Base-by-base conservation (phyloP, 225 moss, liverwort and hornwort genomes). In the Marchantia paleacea region DNA sequence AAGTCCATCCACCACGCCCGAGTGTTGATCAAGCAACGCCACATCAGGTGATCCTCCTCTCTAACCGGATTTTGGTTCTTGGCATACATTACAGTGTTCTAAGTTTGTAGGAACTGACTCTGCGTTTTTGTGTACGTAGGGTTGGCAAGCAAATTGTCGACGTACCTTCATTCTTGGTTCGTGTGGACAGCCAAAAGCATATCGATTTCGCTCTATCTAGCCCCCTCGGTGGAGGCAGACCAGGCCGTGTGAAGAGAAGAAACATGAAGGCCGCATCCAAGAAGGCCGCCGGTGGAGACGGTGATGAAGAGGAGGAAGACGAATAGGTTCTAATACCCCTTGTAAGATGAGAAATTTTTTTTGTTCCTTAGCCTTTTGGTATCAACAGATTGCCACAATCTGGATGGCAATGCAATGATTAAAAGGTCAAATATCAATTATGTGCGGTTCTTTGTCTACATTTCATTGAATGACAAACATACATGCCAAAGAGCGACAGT, bases 1-100 rank as follows among this genome's bases (percentile, higher is more conserved):
- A 95, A 95, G 85, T 95, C 95, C 22, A 95, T 95, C 57, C 95
- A 95, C 51, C 95, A 95, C 26, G 95, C 95, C 0, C 91, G 92
- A 66, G 95, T 95, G 22, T 85, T 95, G 64, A 95, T 95, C 88
- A 93, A 92, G 86, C 95, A 95, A 52, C 90, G 93, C 19, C 95
- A 95, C 79, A 95, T 95, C 87, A 92, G 94, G 92, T 94, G 22
- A 60, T 25, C 11, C 8, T 22, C 63, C 12, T 68, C 8, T 69
- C 69, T 53, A 39, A 39, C 39, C 39, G 39, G 39, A 39, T 39
- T 2, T 39, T 11, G 12, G 10, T 12, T 52, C 22, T 74, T 24
- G 51, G 69, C 0, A 0, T 64, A 11, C 15, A 58, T 58, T 8
- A 20, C 15, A 58, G 20, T 8, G 4, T 13, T 58, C 15, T 8